Conservation (phyloP, 768 basidiomycete species). For the Lactifluus hygrophoroides region DNA sequence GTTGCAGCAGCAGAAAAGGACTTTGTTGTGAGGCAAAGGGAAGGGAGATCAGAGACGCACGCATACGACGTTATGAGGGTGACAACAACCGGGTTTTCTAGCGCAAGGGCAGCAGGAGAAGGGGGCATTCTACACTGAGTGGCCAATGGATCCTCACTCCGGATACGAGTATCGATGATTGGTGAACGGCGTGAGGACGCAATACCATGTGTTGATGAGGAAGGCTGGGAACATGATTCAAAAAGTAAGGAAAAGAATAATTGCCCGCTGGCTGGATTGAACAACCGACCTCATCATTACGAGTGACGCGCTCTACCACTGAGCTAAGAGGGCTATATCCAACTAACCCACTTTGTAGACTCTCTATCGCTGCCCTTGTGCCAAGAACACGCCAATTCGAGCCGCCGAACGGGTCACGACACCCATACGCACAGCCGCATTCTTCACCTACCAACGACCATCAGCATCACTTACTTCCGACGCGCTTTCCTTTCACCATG, state of each 20-base stretch:
- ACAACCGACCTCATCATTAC: conserved; percentile 23
- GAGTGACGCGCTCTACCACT: conserved; percentile 28
- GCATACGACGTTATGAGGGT: conserved; percentile 33
- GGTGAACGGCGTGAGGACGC: no score
- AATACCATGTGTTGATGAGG: no score
- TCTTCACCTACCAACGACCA: background rate
- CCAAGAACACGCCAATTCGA: background rate
- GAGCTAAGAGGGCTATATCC: conserved; percentile 23
- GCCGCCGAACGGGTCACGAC: background rate
- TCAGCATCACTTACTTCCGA: background rate
- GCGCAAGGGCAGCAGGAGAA: background rate
- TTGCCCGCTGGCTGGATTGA: conserved; percentile 23
- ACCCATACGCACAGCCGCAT: background rate
- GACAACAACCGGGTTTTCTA: conserved; percentile 37
- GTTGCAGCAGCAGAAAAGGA: conserved; percentile 42
- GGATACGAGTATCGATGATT: background rate
- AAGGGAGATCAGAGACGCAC: conserved; percentile 31
- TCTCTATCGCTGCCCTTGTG: background rate
- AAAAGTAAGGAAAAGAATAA: background rate
- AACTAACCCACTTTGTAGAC: accelerated
- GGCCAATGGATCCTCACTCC: background rate
- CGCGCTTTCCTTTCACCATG: conserved; percentile 32
- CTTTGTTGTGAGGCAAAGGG: conserved; percentile 40
- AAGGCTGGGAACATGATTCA: no score
- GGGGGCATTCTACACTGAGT: background rate